Conservation (phyloP, 192 early-diverging fungal genomes). For the Allomyces macrogynus region DNA sequence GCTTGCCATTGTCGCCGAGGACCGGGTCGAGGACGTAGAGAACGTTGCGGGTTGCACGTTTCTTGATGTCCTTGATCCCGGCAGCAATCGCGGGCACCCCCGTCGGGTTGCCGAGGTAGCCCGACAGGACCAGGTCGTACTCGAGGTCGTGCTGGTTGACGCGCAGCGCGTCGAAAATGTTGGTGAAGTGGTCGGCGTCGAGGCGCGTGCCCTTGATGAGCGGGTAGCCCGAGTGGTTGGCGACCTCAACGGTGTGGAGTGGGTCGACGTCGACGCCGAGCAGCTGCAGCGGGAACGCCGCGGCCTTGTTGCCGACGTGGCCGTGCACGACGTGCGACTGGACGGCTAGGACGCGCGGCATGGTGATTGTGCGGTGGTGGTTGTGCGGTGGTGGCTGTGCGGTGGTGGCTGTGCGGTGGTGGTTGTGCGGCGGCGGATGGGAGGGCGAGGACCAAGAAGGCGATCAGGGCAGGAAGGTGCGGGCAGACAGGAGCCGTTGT, state of each 20-base stretch:
- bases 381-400: too few relatives aligned
- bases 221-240: constrained; percentile 82
- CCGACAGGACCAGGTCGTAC: constrained; percentile 7
- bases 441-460: too few relatives aligned
- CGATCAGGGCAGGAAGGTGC: too few relatives aligned
- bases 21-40: constrained; percentile 62
- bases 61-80: constrained; percentile 30
- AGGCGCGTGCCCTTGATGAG: constrained; percentile 47
- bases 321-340: constrained; percentile 47
- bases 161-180: constrained; percentile 49
- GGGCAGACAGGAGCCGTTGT: too few relatives aligned
- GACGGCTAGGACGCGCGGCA: constrained; percentile 19
- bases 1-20: constrained; percentile 63
- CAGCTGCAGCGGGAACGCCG: constrained; percentile 76
- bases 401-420: too few relatives aligned
- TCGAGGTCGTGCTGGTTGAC: constrained; percentile 40
- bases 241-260: constrained; percentile 81
- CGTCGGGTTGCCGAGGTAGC: constrained; percentile 63
- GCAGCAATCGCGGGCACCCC: constrained; percentile 32
- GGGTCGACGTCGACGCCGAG: constrained; percentile 83
- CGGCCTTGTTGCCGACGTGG: constrained; percentile 66
- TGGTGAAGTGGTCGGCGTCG: constrained; percentile 35
- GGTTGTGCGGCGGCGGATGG: too few relatives aligned
- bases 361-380: background rate
- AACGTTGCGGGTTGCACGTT: constrained; percentile 19